Evolutionary conservation across 345 rosid genomes (phyloP).

Genomic region (Nephelium lappaceum): DNA sequence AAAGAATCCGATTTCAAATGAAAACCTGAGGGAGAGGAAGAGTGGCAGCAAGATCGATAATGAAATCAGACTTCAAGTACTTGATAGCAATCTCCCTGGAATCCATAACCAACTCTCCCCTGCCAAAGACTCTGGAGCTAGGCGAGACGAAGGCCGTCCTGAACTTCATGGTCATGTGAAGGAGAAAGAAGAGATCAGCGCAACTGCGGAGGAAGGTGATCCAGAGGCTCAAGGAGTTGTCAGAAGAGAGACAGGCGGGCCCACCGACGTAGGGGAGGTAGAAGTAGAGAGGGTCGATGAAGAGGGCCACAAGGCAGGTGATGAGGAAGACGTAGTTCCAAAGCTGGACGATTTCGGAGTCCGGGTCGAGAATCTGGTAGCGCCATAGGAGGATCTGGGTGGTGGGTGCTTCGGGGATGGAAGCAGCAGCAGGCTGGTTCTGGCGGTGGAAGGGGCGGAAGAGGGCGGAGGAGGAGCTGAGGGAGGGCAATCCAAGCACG

Average conservation of each 20-base stretch:
- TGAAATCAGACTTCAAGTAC: conserved; percentile 70
- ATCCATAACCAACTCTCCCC: conserved; percentile 91
- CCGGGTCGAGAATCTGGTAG: conserved; percentile 84
- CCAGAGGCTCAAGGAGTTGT: conserved; percentile 46
- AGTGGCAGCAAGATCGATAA: conserved; percentile 75
- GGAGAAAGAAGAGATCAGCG: conserved; percentile 62
- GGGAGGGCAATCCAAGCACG: background rate
- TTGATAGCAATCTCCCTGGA: conserved; percentile 63
- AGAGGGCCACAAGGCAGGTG: conserved; percentile 73
- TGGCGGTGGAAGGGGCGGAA: conserved; percentile 21
- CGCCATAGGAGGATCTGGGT: conserved; percentile 70
- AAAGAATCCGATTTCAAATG: too few species aligned
- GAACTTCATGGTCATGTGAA: conserved; percentile 78
- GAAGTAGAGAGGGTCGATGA: conserved; percentile 88
- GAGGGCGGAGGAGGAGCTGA: conserved; percentile 7
- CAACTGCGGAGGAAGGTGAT: conserved; percentile 70
- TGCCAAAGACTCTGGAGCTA: conserved; percentile 75
- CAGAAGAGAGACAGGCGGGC: conserved; percentile 55
- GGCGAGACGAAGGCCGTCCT: conserved; percentile 82
- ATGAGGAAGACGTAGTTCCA: conserved; percentile 92
- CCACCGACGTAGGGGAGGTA: conserved; percentile 65
- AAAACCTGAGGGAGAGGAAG: conserved; percentile 84
- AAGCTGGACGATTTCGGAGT: conserved; percentile 71
- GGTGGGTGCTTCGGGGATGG: conserved; percentile 31
- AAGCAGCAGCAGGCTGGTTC: conserved; percentile 28